A percentile compares a stretch with the other conserved stretches of the same genome.
Evolutionary conservation across 2,329 filamentous ascomycete species (phyloP).

Genomic region (Capronia epimyces): DNA sequence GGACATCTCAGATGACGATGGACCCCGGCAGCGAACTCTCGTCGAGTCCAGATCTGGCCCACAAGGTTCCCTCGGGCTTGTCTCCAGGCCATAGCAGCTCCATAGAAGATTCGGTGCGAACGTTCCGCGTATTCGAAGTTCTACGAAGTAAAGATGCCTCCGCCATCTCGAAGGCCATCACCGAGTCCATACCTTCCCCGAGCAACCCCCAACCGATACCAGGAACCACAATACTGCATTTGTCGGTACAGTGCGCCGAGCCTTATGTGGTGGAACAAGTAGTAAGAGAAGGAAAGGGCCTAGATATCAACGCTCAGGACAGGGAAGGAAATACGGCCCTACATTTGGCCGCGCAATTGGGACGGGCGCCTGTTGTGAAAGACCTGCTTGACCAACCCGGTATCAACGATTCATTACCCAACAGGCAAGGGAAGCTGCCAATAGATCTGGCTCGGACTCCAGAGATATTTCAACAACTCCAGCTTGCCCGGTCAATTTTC

Average conservation of each 20-base stretch:
- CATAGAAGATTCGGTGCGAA: slow-evolving; percentile 88
- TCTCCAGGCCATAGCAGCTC: slow-evolving; percentile 42
- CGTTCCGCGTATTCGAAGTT: slow-evolving; percentile 91
- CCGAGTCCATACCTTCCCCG: slow-evolving; percentile 50
- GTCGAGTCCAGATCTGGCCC: slow-evolving; percentile 32
- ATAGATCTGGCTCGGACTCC: slow-evolving; percentile 85
- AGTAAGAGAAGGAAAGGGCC: slow-evolving; percentile 64
- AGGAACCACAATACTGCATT: slow-evolving; percentile 84
- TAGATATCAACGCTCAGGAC: slow-evolving; percentile 86
- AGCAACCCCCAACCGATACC: slow-evolving; percentile 37
- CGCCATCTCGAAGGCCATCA: slow-evolving; percentile 78
- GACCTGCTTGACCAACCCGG: slow-evolving; percentile 74
- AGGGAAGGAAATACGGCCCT: slow-evolving; percentile 91
- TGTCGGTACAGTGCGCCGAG: slow-evolving; percentile 94
- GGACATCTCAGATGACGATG: slow-evolving; percentile 30
- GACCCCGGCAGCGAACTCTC: slow-evolving; percentile 30
- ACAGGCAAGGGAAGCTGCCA: slow-evolving; percentile 76
- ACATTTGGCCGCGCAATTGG: slow-evolving; percentile 78
- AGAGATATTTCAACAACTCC: slow-evolving; percentile 91
- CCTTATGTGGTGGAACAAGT: slow-evolving; percentile 89
- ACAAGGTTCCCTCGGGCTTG: slow-evolving; percentile 34
- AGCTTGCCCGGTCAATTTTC: slow-evolving; percentile 83
- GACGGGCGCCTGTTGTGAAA: slow-evolving; percentile 72
- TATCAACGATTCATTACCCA: slow-evolving; percentile 83
- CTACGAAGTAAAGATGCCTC: slow-evolving; percentile 84